Evolutionary conservation across 148 eudicot species (phyloP), one percentile per base, ranked within the genome.

Genomic region (Limonium bicolor): DNA sequence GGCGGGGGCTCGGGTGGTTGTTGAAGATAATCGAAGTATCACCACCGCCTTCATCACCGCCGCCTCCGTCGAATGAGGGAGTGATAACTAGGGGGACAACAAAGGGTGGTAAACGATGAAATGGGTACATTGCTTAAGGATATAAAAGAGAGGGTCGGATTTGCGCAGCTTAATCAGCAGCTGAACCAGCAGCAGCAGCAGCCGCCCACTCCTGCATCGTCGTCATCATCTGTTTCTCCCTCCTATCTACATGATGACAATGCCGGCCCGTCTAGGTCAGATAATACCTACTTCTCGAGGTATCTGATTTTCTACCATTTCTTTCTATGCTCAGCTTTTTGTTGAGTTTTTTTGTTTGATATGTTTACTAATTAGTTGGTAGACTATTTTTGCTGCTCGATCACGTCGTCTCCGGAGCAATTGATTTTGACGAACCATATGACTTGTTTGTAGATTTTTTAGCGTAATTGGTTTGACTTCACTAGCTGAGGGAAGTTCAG

Each of bases 71-170:
- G 64, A 28, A 68, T 62, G 72, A 47, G 53, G 67, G 53, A 58
- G 58, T 26, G 40, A 23, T 34, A 27, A 17, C 24, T 43, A 23
- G 48, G 17, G 13, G 27, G 34, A 18, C 12, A 6, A 9, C 13
- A 38, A 25, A 41, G 12, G 34, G 9, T 49, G 43, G 42, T 66
- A 50, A 63, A 75, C 77, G 85, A 90, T 84, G 95, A 90, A 84
- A 90, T 90, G 99, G 99, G 67, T 50, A 59, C 44, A 93, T 67
- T 92, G 88, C 94, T 92, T 69, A 81, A 81, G 67, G 99, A 90
- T 54, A 72, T 90, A 36, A 90, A 54, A 67, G 99, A 80, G 46
- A 85, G 70, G 61, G 99, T 92, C 28, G 99, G 99, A 7, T 55
- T 90, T 15, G 62, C 71, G 25, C 82, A 59, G 61, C 7, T 69